Evolutionary conservation across 2,329 filamentous ascomycete genomes (phyloP), one percentile per base, ranked within the genome.

Genomic region (Alternaria rosae): DNA sequence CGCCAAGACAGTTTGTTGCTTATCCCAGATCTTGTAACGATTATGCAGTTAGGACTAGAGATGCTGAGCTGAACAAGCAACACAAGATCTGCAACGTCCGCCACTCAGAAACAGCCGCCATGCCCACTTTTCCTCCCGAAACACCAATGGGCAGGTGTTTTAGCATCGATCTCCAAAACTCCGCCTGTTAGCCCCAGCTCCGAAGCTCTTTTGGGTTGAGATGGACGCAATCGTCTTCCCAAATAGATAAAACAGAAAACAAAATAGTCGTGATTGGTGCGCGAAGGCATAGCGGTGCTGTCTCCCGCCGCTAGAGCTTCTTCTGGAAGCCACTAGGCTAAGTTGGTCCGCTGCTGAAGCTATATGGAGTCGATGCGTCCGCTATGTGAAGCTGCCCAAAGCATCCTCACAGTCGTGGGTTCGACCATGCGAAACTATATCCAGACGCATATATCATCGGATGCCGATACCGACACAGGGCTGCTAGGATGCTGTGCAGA

Each of bases 191-290:
- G 42, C 42, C n/a, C 42, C 12, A 44, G 10, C 3, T 15, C 17
- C 17, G 28, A 50, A 32, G 28, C 20, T 23, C 12, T 35, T 50
- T 32, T 23, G 47, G 15, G 28, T 20, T 50, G 28, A 32, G n/a
- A 50, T 35, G 47, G 47, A 50, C 28, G 35, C 17, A 51, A 8
- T 51, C 47, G 20, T 38, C 47, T 51, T 35, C 30, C 13, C 30
- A 51, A 51, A 51, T 51, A 51, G 47, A 28, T 38, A 51, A 51
- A 51, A 51, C 47, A 51, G 30, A 51, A 51, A 51, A 38, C 47
- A 51, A 51, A 51, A 38, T 51, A 35, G 47, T 51, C 47, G 30
- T 51, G 47, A 51, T 51, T 51, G 47, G 28, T 35, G 47, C 47
- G 47, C 13, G 13, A 38, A 23, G 20, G 15, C 13, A 21, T 51